Conservation (phyloP, 352 stramenopile genomes). For the Phytopythium helicoides region DNA sequence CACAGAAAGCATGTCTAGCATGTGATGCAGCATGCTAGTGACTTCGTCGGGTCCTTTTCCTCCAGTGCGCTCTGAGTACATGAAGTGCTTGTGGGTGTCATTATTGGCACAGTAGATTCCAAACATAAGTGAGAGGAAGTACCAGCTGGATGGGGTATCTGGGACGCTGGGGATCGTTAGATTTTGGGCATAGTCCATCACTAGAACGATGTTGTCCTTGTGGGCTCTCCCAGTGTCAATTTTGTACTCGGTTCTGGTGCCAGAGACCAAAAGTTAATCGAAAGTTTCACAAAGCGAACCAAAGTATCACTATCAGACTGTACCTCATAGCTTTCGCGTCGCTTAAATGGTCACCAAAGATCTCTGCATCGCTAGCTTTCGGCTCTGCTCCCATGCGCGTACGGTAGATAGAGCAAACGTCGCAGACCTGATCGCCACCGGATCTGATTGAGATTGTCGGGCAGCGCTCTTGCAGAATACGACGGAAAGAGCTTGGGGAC, state of each 20-base stretch:
- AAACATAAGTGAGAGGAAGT: conserved; percentile 22
- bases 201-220: conserved; percentile 1
- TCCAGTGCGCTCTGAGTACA: conserved; percentile 12
- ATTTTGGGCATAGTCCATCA: conserved; percentile 19
- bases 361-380: not conserved
- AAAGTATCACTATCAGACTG: conserved; percentile 7
- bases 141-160: conserved; percentile 15
- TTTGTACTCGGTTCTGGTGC: conserved; percentile 1
- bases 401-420: conserved; percentile 5
- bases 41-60: conserved; percentile 12
- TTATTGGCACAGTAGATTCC: conserved; percentile 11
- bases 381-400: not conserved
- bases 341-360: not conserved
- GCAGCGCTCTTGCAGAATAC: conserved; percentile 1
- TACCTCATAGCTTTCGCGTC: conserved; percentile 8
- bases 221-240: not conserved
- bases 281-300: conserved; percentile 7
- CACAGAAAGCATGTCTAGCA: not conserved
- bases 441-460: not conserved
- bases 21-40: conserved; percentile 11
- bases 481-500: not conserved
- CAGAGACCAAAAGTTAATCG: not conserved
- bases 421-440: conserved; percentile 7
- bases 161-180: conserved; percentile 2
- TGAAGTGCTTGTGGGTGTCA: conserved; percentile 7